Evolutionary conservation across 805 yeast genomes (phyloP).

Genomic region (Cyberlindnera saturnus): DNA sequence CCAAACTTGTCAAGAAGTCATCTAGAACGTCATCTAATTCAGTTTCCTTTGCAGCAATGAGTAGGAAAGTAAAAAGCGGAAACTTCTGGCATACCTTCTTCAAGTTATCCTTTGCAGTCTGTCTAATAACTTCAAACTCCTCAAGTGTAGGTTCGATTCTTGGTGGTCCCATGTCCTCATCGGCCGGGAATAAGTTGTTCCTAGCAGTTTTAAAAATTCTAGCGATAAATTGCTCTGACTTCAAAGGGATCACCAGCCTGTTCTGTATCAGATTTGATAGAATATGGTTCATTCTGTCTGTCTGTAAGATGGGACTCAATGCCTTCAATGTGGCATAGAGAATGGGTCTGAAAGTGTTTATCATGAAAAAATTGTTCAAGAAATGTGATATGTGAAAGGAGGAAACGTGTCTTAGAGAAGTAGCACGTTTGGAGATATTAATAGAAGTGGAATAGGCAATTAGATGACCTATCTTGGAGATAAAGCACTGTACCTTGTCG

Average conservation of each 20-base stretch:
- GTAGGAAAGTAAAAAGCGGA: constrained; percentile 12
- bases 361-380: constrained; percentile 18
- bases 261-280: constrained; percentile 19
- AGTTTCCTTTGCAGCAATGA: constrained; percentile 18
- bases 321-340: constrained; percentile 25
- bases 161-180: constrained; percentile 45
- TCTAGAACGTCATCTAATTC: constrained; percentile 23
- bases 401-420: constrained; percentile 2
- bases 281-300: constrained; percentile 10
- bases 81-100: constrained; percentile 17
- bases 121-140: constrained; percentile 30
- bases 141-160: constrained; percentile 34
- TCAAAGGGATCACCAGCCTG: constrained; percentile 10
- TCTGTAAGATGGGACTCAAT: constrained; percentile 11
- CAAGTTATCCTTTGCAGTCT: constrained; percentile 23
- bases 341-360: constrained; percentile 24
- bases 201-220: constrained; percentile 27
- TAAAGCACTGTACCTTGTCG: neutral
- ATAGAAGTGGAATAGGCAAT: constrained; percentile 14
- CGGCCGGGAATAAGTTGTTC: constrained; percentile 39
- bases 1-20: constrained; percentile 29
- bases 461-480: constrained; percentile 10
- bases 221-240: constrained; percentile 15
- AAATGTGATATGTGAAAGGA: constrained; percentile 19
- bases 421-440: neutral